A percentile compares a stretch with the other conserved stretches of the same genome.
These are phyloP conservation scores for Infundibulicybe gibba DNA, from an alignment of 768 basidiomycete species.

Conservation along the genomic window DNA sequence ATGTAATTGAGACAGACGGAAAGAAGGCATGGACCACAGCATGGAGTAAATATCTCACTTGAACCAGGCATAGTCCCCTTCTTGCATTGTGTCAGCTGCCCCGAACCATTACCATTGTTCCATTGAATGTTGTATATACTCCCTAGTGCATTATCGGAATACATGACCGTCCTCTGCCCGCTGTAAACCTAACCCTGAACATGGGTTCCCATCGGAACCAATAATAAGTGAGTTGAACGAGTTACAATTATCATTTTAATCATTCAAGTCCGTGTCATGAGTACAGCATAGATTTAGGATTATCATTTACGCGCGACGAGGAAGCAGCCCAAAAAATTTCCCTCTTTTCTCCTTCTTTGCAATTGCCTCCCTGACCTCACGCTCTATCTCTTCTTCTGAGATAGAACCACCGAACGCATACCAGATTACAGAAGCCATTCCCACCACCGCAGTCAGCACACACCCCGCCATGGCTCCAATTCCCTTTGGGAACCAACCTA, in stretches of 20 bases:
- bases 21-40: constrained; percentile 46
- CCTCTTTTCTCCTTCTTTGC: constrained; percentile 55
- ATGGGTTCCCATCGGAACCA: too few species aligned
- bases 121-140: too few species aligned
- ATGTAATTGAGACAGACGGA: constrained; percentile 56
- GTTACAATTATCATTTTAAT: too few species aligned
- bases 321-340: constrained; percentile 37
- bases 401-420: constrained; percentile 75
- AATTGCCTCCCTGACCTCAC: constrained; percentile 54
- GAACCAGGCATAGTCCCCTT: not conserved
- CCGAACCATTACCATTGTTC: too few species aligned
- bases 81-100: too few species aligned
- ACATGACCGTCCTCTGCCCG: too few species aligned
- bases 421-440: constrained; percentile 83
- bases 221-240: too few species aligned
- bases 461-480: constrained; percentile 79
- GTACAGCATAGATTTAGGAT: too few species aligned
- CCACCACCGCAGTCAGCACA: constrained; percentile 78
- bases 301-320: constrained; percentile 1
- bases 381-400: constrained; percentile 79
- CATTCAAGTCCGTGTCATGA: too few species aligned
- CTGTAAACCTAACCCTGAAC: too few species aligned
- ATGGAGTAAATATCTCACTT: constrained; percentile 22
- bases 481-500: constrained; percentile 72
- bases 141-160: too few species aligned